Percentiles rank a stretch among this genome's conserved stretches.
Evolutionary conservation across 2,329 filamentous ascomycete genomes (phyloP).

Genomic region (Exophiala bonariae): DNA sequence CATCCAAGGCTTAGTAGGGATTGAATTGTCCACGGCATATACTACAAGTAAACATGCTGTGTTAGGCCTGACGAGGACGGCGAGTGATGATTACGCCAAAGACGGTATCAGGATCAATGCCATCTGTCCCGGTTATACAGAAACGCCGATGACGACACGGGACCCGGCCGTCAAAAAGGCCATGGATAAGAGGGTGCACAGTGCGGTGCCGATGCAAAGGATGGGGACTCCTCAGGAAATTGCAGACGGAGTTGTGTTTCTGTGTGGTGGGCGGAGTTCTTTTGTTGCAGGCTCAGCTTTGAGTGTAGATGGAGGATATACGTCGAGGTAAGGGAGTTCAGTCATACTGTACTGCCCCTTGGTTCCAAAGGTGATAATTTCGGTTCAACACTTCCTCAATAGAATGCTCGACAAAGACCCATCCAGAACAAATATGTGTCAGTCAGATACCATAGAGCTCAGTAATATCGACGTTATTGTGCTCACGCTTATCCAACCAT

Average conservation of each 20-base stretch:
- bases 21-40: slow-evolving; percentile 35
- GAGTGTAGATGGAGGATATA: slow-evolving; percentile 71
- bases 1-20: slow-evolving; percentile 39
- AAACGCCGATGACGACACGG: slow-evolving; percentile 48
- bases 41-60: slow-evolving; percentile 57
- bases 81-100: slow-evolving; percentile 57
- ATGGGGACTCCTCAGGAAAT: slow-evolving; percentile 54
- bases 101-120: slow-evolving; percentile 32
- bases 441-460: too few relatives aligned
- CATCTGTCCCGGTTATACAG: slow-evolving; percentile 44
- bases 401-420: too few relatives aligned
- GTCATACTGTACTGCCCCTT: too few relatives aligned
- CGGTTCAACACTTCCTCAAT: too few relatives aligned
- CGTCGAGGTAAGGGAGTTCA: slow-evolving; percentile 12
- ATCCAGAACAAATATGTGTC: too few relatives aligned
- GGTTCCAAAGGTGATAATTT: too few relatives aligned
- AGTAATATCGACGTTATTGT: too few relatives aligned
- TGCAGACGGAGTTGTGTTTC: slow-evolving; percentile 65
- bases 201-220: slow-evolving; percentile 50
- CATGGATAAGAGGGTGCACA: slow-evolving; percentile 37
- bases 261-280: slow-evolving; percentile 65
- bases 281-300: slow-evolving; percentile 72
- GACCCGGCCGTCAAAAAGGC: slow-evolving; percentile 24
- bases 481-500: slow-evolving; percentile 32
- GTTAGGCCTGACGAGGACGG: slow-evolving; percentile 57